Evolutionary conservation across 2,329 filamentous ascomycete genomes (phyloP).

Genomic region (Ceratocystis smalleyi): DNA sequence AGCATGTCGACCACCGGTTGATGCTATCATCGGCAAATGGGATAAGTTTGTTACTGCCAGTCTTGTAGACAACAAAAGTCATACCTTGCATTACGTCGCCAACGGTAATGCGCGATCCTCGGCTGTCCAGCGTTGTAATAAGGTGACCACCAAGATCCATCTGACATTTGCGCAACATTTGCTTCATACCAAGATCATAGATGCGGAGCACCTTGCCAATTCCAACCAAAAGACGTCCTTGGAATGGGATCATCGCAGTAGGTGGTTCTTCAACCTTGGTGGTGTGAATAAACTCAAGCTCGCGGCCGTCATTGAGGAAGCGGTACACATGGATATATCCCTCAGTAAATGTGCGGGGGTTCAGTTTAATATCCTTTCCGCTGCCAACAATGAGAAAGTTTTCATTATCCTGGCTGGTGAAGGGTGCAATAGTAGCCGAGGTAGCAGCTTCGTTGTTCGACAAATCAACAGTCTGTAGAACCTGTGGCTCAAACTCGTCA

Average conservation of each 20-base stretch:
- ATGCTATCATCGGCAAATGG: constrained; percentile 86
- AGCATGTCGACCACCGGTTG: constrained; percentile 77
- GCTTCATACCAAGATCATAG: constrained; percentile 85
- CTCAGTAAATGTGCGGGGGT: constrained; percentile 56
- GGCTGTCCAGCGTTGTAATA: constrained; percentile 79
- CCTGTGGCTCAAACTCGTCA: constrained; percentile 35
- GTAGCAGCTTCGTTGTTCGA: constrained; percentile 84
- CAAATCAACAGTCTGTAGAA: constrained; percentile 65
- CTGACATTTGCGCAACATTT: constrained; percentile 83
- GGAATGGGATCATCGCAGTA: constrained; percentile 79
- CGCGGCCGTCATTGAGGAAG: constrained; percentile 70
- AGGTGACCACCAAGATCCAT: constrained; percentile 61
- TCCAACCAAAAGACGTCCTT: constrained; percentile 76
- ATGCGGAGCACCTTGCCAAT: constrained; percentile 68
- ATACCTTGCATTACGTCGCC: constrained; percentile 87
- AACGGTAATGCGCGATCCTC: constrained; percentile 80
- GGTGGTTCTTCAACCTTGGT: constrained; percentile 84
- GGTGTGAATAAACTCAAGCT: constrained; percentile 90
- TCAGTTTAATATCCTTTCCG: constrained; percentile 73
- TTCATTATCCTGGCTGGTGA: constrained; percentile 78
- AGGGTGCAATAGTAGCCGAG: constrained; percentile 68
- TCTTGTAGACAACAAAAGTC: constrained; percentile 86
- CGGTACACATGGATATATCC: constrained; percentile 89
- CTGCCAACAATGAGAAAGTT: constrained; percentile 88
- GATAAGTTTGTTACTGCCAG: constrained; percentile 77